These are phyloP conservation scores for Primulina tabacum DNA, from an alignment of 257 asterid genomes.

Conservation along the genomic window DNA sequence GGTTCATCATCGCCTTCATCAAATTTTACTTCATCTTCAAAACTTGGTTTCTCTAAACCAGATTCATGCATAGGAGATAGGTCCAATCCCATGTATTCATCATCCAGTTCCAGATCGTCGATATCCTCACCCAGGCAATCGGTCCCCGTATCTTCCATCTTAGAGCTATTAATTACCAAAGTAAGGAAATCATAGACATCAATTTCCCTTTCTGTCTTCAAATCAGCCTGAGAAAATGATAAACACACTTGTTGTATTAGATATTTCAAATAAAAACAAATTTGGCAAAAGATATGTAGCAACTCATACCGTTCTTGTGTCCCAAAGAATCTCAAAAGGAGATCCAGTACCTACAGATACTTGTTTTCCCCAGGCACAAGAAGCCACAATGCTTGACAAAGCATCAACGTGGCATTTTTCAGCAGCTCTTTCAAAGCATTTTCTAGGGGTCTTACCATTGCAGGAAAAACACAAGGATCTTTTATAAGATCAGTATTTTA, in stretches of 20 bases:
- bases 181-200: slow-evolving; percentile 85
- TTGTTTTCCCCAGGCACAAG: slow-evolving; percentile 98
- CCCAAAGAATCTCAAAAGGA: slow-evolving; percentile 85
- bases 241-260: slow-evolving; percentile 16
- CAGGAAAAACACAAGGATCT: slow-evolving; percentile 11
- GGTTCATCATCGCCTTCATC: slow-evolving; percentile 34
- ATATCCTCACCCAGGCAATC: slow-evolving; percentile 79
- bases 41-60: slow-evolving; percentile 60
- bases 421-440: slow-evolving; percentile 94
- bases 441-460: slow-evolving; percentile 76
- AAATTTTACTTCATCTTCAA: slow-evolving; percentile 63
- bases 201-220: slow-evolving; percentile 49
- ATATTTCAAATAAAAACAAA: slow-evolving; percentile 16
- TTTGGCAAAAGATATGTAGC: slow-evolving; percentile 20
- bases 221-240: slow-evolving; percentile 50
- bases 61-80: slow-evolving; percentile 73
- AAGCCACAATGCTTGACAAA: slow-evolving; percentile 81
- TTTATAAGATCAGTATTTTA: slow-evolving; percentile 20
- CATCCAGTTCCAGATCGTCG: slow-evolving; percentile 63
- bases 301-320: slow-evolving; percentile 63
- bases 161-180: slow-evolving; percentile 58
- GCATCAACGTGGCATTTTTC: slow-evolving; percentile 88
- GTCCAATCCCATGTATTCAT: slow-evolving; percentile 49
- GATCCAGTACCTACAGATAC: slow-evolving; percentile 96
- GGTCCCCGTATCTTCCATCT: slow-evolving; percentile 47